Conservation (phyloP, 169 alveolate genomes). For the Eimeria tenella region DNA sequence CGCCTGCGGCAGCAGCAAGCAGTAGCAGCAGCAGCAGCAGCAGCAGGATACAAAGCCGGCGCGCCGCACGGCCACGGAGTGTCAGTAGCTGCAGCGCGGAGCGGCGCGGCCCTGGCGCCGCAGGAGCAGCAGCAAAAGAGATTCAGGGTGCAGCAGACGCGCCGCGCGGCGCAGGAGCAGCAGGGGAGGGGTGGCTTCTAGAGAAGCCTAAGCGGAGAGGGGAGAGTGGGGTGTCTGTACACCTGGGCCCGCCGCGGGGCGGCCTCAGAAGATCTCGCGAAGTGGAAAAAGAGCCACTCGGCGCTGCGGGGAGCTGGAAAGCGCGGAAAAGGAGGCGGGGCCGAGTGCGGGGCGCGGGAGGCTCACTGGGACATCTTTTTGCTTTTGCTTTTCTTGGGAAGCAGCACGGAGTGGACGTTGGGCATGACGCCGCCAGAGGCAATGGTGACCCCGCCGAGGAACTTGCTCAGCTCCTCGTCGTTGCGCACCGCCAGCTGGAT, state of each 20-base stretch:
- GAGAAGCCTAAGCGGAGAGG: constrained; percentile 45
- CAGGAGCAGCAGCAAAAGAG: too few relatives aligned
- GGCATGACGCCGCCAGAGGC: constrained; percentile 99
- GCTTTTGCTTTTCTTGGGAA: constrained; percentile 93
- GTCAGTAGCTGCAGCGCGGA: too few relatives aligned
- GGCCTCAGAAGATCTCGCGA: not conserved
- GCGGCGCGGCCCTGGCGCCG: too few relatives aligned
- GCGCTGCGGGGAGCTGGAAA: not conserved
- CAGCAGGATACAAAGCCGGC: too few relatives aligned
- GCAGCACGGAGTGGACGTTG: constrained; percentile 96
- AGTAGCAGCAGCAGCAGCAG: too few relatives aligned
- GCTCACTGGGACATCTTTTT: constrained; percentile 71
- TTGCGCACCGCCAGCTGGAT: constrained; percentile 98
- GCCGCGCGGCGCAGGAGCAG: too few relatives aligned
- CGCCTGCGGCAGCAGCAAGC: not conserved
- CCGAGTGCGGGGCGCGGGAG: too few relatives aligned
- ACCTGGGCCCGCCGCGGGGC: too few relatives aligned
- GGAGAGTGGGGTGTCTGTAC: not conserved
- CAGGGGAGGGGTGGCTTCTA: constrained; percentile 69
- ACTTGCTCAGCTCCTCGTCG: constrained; percentile 98
- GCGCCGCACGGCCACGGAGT: too few relatives aligned
- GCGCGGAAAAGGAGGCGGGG: not conserved
- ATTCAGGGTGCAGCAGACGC: too few relatives aligned
- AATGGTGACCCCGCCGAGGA: constrained; percentile 97
- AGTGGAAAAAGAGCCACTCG: not conserved